A percentile compares a stretch with the other conserved stretches of the same genome.
These are phyloP conservation scores for Mucor mucedo DNA, from an alignment of 371 early-diverging fungal species.

Conservation along the genomic window DNA sequence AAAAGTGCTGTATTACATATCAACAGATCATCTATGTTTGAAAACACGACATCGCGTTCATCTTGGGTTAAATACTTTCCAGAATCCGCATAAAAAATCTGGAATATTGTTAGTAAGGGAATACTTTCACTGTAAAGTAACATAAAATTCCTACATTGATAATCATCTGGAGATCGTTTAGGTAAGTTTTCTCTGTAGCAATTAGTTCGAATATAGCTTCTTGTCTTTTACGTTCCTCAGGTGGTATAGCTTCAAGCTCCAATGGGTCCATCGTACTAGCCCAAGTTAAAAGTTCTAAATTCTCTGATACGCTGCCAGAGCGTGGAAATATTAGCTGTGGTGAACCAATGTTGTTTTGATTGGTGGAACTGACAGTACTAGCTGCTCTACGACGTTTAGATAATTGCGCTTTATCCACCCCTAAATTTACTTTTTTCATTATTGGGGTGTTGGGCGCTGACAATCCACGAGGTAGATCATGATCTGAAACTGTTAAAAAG, in stretches of 20 bases:
- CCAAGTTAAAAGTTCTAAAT: slow-evolving; percentile 44
- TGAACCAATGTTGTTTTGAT: slow-evolving; percentile 16
- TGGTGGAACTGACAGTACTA: slow-evolving; percentile 43
- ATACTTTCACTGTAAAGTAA: background rate
- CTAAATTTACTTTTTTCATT: slow-evolving; percentile 42
- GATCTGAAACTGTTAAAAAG: slow-evolving; percentile 20
- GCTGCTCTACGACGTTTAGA: slow-evolving; percentile 49
- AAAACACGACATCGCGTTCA: slow-evolving; percentile 55
- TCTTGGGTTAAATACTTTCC: slow-evolving; percentile 45
- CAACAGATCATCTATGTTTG: slow-evolving; percentile 76
- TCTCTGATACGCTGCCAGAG: slow-evolving; percentile 25
- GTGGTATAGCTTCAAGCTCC: slow-evolving; percentile 39
- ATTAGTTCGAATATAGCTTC: slow-evolving; percentile 91
- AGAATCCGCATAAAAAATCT: slow-evolving; percentile 60
- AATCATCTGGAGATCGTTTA: slow-evolving; percentile 83
- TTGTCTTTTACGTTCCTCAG: slow-evolving; percentile 80
- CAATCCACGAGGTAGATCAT: slow-evolving; percentile 23
- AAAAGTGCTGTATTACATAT: slow-evolving; percentile 73
- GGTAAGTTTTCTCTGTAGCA: slow-evolving; percentile 82
- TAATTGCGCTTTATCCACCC: slow-evolving; percentile 32
- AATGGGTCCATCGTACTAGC: slow-evolving; percentile 51
- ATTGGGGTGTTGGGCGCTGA: slow-evolving; percentile 54
- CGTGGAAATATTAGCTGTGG: slow-evolving; percentile 20
- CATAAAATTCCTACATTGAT: slow-evolving; percentile 59
- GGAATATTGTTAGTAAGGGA: background rate